These are phyloP conservation scores for Parasitella parasitica DNA, from an alignment of 371 early-diverging fungal species.

Conservation along the genomic window DNA sequence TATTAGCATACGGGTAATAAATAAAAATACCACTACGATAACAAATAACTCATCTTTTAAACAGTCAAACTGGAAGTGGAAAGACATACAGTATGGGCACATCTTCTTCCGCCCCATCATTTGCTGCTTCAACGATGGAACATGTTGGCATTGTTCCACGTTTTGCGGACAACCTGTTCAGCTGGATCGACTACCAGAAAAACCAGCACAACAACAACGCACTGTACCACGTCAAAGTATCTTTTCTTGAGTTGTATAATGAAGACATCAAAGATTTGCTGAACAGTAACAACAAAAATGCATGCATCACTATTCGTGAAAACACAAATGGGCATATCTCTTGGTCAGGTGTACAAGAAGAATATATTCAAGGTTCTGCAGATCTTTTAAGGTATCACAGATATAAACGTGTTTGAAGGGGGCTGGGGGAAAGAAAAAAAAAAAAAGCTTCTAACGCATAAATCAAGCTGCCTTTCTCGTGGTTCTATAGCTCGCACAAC, in stretches of 20 bases:
- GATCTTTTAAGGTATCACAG: slow-evolving; percentile 67
- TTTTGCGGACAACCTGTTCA: slow-evolving; percentile 70
- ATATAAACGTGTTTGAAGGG: too few species aligned
- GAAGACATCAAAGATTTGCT: slow-evolving; percentile 87
- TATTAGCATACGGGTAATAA: slow-evolving; percentile 26
- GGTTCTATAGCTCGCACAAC: slow-evolving; percentile 89
- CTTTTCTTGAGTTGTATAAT: slow-evolving; percentile 95
- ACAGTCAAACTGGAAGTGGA: slow-evolving; percentile 56
- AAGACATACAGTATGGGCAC: slow-evolving; percentile 58
- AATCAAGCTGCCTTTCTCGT: slow-evolving; percentile 55
- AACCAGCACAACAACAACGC: neutral
- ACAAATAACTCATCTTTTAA: neutral
- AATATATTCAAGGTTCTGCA: slow-evolving; percentile 65
- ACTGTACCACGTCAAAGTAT: slow-evolving; percentile 57
- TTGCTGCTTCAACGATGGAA: neutral
- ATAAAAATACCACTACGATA: neutral
- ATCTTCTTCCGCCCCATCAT: slow-evolving; percentile 24
- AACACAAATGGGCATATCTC: slow-evolving; percentile 88
- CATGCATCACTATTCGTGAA: slow-evolving; percentile 72
- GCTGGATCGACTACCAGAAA: slow-evolving; percentile 25
- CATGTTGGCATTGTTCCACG: slow-evolving; percentile 83
- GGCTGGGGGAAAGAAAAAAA: neutral
- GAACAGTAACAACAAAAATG: slow-evolving; percentile 15
- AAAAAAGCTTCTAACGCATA: neutral
- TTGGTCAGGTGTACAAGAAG: slow-evolving; percentile 88